Percentiles rank a stretch among this genome's conserved stretches.
Conservation (phyloP, 805 yeast genomes). For the Yamadazyma ubonensis region DNA sequence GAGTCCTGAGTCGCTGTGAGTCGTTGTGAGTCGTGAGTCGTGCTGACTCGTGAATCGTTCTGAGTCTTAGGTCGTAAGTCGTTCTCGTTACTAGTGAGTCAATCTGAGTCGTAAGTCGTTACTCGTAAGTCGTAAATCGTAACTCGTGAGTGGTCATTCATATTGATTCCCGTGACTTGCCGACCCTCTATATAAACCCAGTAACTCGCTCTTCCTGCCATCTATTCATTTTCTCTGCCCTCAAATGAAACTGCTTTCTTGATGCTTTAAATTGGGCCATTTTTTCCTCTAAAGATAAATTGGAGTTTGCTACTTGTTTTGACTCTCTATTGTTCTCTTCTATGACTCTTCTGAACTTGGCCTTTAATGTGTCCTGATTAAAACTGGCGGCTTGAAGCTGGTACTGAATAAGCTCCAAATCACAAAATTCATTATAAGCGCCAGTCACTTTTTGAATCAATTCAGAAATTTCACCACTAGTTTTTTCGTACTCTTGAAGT, state of each 20-base stretch:
- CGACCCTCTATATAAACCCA: constrained; percentile 29
- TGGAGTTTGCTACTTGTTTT: constrained; percentile 14
- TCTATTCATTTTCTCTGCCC: constrained; percentile 37
- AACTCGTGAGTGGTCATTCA: too few species aligned
- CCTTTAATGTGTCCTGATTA: constrained; percentile 31
- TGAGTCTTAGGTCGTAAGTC: too few species aligned
- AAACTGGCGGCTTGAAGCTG: constrained; percentile 37
- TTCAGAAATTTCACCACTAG: constrained; percentile 22
- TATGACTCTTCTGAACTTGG: constrained; percentile 27
- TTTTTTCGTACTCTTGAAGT: constrained; percentile 20
- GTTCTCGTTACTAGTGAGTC: too few species aligned
- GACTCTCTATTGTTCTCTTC: constrained; percentile 24
- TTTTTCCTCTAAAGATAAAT: constrained; percentile 14
- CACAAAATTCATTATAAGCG: constrained; percentile 31
- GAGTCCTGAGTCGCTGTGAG: too few species aligned
- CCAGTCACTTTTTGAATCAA: constrained; percentile 24
- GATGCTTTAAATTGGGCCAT: constrained; percentile 20
- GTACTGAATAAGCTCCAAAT: constrained; percentile 38
- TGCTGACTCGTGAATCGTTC: too few species aligned
- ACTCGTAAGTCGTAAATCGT: neutral
- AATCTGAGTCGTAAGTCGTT: too few species aligned
- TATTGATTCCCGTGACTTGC: too few species aligned
- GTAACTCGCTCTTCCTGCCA: constrained; percentile 46
- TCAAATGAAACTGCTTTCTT: constrained; percentile 28
- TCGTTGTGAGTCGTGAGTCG: too few species aligned